A percentile compares a stretch with the other conserved stretches of the same genome.
Evolutionary conservation across 257 asterid genomes (phyloP).

Genomic region (Nicotiana attenuata): DNA sequence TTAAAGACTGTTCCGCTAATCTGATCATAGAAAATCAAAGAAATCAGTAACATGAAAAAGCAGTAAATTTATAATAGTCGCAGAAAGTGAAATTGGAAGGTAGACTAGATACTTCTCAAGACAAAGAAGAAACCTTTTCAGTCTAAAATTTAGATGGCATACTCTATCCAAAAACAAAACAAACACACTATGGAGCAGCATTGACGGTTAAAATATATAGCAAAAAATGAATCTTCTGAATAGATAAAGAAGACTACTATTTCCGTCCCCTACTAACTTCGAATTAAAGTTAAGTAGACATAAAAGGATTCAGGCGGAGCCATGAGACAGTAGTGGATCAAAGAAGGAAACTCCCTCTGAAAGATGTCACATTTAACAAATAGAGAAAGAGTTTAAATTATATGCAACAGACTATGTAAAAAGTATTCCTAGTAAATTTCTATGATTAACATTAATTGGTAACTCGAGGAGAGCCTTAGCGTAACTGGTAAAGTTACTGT

Average conservation of each 20-base stretch:
- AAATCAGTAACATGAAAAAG: not conserved
- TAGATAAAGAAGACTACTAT: not conserved
- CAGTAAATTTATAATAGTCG: not conserved
- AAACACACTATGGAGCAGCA: not conserved
- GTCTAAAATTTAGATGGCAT: too few species aligned
- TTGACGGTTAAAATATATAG: too few species aligned
- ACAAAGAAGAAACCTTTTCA: too few species aligned
- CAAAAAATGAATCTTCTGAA: not conserved
- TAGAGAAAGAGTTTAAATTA: too few species aligned
- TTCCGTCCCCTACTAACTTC: not conserved
- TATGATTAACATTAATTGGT: too few species aligned
- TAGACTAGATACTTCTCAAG: not conserved
- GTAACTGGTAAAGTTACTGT: too few species aligned
- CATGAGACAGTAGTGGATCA: not conserved
- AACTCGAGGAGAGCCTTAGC: too few species aligned
- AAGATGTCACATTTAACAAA: too few species aligned
- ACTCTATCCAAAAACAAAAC: not conserved
- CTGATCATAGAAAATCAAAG: conserved; percentile 22
- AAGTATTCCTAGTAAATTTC: too few species aligned
- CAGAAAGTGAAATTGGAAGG: not conserved
- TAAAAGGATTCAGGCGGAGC: not conserved
- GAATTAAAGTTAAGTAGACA: not conserved
- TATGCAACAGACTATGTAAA: too few species aligned
- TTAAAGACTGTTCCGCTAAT: conserved; percentile 69
- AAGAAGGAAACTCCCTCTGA: not conserved